Evolutionary conservation across 352 stramenopile genomes (phyloP).

Genomic region (Aphanomyces stellatus): DNA sequence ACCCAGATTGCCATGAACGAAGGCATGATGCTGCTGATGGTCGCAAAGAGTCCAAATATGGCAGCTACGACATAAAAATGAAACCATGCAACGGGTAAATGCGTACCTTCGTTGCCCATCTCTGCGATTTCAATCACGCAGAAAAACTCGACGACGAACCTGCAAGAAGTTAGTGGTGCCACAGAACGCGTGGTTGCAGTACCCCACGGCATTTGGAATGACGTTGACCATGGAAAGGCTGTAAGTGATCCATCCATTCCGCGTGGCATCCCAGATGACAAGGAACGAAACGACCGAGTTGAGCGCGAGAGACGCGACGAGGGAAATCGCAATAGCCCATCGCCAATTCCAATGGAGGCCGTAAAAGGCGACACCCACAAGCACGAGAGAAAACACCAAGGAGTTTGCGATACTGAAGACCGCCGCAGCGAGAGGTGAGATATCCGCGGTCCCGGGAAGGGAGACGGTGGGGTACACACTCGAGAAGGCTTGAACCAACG

Average conservation of each 20-base stretch:
- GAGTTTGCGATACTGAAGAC: too few relatives aligned
- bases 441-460: too few relatives aligned
- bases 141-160: constrained; percentile 43
- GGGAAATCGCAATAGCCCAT: constrained; percentile 26
- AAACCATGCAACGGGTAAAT: not conserved
- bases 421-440: too few relatives aligned
- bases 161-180: too few relatives aligned
- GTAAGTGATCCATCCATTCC: constrained; percentile 49
- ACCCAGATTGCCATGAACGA: constrained; percentile 39
- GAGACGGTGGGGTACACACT: too few relatives aligned
- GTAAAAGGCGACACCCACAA: too few relatives aligned
- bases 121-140: constrained; percentile 47
- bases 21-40: constrained; percentile 41
- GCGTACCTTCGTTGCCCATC: constrained; percentile 38
- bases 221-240: constrained; percentile 33
- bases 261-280: constrained; percentile 43
- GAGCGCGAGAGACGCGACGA: constrained; percentile 29
- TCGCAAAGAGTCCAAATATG: constrained; percentile 56
- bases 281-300: constrained; percentile 33
- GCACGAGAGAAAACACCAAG: too few relatives aligned
- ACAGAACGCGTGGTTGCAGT: too few relatives aligned
- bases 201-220: constrained; percentile 40
- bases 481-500: too few relatives aligned
- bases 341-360: constrained; percentile 55
- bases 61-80: constrained; percentile 18